phyloP scores from a whole-genome alignment of 768 basidiomycete species.

The Amanita subjunquillea region DNA sequence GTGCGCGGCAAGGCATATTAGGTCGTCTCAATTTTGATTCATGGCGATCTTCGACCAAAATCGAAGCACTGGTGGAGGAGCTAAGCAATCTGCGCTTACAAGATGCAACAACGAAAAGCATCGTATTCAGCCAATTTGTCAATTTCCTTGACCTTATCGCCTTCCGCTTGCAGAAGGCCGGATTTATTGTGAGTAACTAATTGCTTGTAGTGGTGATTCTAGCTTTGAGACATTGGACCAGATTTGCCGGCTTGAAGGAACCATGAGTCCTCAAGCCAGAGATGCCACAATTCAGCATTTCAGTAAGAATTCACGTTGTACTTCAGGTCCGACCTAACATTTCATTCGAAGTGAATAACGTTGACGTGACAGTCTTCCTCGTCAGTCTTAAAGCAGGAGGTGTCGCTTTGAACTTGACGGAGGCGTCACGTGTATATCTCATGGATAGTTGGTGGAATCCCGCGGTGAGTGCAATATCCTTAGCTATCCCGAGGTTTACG shows the following conservation, averaged over 20 bases:
- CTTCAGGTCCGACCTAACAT: not conserved
- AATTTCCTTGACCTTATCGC: slow-evolving; percentile 91
- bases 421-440: slow-evolving; percentile 87
- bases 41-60: slow-evolving; percentile 95
- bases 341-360: slow-evolving; percentile 62
- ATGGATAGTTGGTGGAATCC: slow-evolving; percentile 99
- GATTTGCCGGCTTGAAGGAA: slow-evolving; percentile 87
- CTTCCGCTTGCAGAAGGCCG: slow-evolving; percentile 82
- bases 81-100: slow-evolving; percentile 72
- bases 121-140: slow-evolving; percentile 96
- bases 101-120: slow-evolving; percentile 88
- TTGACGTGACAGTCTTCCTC: slow-evolving; percentile 94
- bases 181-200: slow-evolving; percentile 59
- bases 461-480: slow-evolving; percentile 39
- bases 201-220: not conserved
- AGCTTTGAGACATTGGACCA: no score
- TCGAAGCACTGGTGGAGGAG: slow-evolving; percentile 94
- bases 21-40: slow-evolving; percentile 80
- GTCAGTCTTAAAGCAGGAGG: slow-evolving; percentile 95
- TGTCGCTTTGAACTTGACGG: slow-evolving; percentile 82
- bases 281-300: slow-evolving; percentile 94
- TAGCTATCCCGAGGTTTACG: slow-evolving; percentile 2
- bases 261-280: slow-evolving; percentile 93
- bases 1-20: slow-evolving; percentile 81
- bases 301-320: slow-evolving; percentile 33